phyloP scores from a whole-genome alignment of 768 basidiomycete species.

The Brasilioporus rufonigricans region DNA sequence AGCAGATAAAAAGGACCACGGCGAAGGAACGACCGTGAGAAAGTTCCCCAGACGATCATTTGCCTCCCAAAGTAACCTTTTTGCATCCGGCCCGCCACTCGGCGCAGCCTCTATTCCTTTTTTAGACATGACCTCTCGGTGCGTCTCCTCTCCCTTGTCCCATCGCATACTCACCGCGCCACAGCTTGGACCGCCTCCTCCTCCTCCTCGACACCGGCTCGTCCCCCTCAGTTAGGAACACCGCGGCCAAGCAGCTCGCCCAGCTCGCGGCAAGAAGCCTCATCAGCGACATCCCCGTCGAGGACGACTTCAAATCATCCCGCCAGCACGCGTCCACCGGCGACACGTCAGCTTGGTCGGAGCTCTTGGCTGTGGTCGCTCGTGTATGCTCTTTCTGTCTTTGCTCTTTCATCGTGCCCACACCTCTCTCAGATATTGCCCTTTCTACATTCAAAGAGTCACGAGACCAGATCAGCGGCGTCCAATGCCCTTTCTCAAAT shows the following conservation, averaged over 20 bases:
- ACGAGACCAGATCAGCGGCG: slow-evolving; percentile 88
- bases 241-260: slow-evolving; percentile 96
- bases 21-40: slow-evolving; percentile 42
- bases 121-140: slow-evolving; percentile 78
- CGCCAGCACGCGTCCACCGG: slow-evolving; percentile 56
- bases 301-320: slow-evolving; percentile 67
- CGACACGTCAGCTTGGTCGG: slow-evolving; percentile 82
- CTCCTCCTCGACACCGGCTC: slow-evolving; percentile 94
- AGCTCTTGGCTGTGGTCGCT: slow-evolving; percentile 88
- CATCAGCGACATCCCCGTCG: slow-evolving; percentile 74
- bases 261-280: slow-evolving; percentile 88
- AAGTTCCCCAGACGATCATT: slow-evolving; percentile 50
- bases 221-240: slow-evolving; percentile 81
- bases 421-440: slow-evolving; percentile 69
- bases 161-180: background rate
- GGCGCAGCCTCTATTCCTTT: slow-evolving; percentile 55
- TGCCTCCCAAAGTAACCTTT: slow-evolving; percentile 41
- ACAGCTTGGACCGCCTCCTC: slow-evolving; percentile 94
- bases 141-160: slow-evolving; percentile 9
- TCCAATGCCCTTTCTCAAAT: slow-evolving; percentile 87
- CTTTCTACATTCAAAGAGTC: slow-evolving; percentile 86
- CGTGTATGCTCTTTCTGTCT: slow-evolving; percentile 47
- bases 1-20: slow-evolving; percentile 64
- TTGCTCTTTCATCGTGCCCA: background rate
- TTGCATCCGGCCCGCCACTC: slow-evolving; percentile 37